Evolutionary conservation across 1,284 basidiomycete species (phyloP).

Genomic region (Cryptococcus sp.): DNA sequence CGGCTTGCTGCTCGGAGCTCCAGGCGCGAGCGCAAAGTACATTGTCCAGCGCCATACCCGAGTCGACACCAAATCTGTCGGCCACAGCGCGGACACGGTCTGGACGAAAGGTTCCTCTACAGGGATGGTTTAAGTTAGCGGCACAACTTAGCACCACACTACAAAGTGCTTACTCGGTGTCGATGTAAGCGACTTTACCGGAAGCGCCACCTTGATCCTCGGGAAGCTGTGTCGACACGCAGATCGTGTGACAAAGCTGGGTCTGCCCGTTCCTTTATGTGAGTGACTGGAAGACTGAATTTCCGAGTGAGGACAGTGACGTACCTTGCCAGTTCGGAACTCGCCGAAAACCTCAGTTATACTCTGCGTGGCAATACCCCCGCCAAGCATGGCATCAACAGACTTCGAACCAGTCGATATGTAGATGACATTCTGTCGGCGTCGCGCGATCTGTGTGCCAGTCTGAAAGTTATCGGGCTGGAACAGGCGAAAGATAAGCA

Average conservation of each 20-base stretch:
- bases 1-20: conserved; percentile 51
- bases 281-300: neutral
- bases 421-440: conserved; percentile 70
- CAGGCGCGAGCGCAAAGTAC: conserved; percentile 48
- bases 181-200: conserved; percentile 91
- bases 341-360: conserved; percentile 68
- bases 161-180: conserved; percentile 67
- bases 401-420: conserved; percentile 90
- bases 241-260: conserved; percentile 88
- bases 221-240: conserved; percentile 82
- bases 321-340: conserved; percentile 62
- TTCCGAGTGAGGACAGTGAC: conserved; percentile 67
- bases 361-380: conserved; percentile 84
- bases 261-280: conserved; percentile 60
- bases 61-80: conserved; percentile 85
- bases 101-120: conserved; percentile 82
- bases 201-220: conserved; percentile 83
- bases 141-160: neutral
- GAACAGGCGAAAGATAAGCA: neutral
- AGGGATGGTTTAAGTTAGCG: neutral
- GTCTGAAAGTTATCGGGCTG: conserved; percentile 86
- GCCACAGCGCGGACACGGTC: conserved; percentile 86
- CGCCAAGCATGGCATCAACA: conserved; percentile 83
- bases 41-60: conserved; percentile 75
- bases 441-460: conserved; percentile 82